Percentiles rank a stretch among this genome's conserved stretches.
These are phyloP conservation scores for Debaryomyces prosopidis DNA, from an alignment of 805 yeast species.

Conservation along the genomic window DNA sequence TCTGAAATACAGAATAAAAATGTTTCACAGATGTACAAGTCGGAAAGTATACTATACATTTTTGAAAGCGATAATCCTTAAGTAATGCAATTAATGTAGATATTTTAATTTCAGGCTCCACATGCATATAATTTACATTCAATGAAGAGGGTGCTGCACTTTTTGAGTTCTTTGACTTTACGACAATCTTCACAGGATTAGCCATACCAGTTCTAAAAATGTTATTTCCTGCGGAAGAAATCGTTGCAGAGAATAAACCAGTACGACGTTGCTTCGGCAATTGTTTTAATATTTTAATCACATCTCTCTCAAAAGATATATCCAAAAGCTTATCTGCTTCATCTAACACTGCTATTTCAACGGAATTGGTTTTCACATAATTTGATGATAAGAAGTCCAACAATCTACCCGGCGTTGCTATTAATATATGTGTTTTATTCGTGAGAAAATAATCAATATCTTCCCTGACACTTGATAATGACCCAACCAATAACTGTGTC, in stretches of 20 bases:
- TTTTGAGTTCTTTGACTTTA: constrained; percentile 47
- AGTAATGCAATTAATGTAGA: constrained; percentile 57
- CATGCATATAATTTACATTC: constrained; percentile 57
- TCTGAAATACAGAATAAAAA: constrained; percentile 59
- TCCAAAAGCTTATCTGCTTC: constrained; percentile 93
- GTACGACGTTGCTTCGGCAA: constrained; percentile 92
- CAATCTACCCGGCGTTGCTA: constrained; percentile 92
- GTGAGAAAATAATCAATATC: constrained; percentile 63
- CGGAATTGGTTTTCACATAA: constrained; percentile 56
- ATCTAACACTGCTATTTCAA: constrained; percentile 79
- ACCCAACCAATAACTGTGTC: constrained; percentile 67
- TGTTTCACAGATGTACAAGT: constrained; percentile 84
- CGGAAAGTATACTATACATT: constrained; percentile 89
- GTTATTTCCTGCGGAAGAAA: constrained; percentile 74
- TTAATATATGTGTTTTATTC: constrained; percentile 66
- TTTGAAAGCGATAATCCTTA: constrained; percentile 58
- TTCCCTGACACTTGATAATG: constrained; percentile 61
- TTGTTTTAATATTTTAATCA: constrained; percentile 61
- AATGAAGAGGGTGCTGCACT: constrained; percentile 63
- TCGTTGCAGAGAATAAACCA: constrained; percentile 92
- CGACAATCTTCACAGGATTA: constrained; percentile 87
- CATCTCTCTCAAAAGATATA: constrained; percentile 67
- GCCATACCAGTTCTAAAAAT: constrained; percentile 88
- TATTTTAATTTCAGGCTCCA: constrained; percentile 62
- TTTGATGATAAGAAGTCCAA: constrained; percentile 68